Evolutionary conservation across 352 stramenopile genomes (phyloP).

Genomic region (Phytophthora foliorum): DNA sequence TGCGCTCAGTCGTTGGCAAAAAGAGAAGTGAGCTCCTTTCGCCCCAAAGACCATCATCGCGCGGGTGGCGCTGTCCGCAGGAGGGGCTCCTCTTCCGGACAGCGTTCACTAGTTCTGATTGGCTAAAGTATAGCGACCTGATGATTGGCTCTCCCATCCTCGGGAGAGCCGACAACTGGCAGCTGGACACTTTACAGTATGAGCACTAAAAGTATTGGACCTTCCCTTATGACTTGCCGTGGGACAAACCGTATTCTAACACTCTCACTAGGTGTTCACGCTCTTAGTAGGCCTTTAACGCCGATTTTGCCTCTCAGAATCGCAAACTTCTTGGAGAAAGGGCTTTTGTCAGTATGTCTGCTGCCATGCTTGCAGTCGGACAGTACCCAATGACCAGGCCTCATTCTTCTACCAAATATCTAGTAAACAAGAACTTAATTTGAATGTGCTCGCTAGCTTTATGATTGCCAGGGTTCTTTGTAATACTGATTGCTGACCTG

Average conservation of each 20-base stretch:
- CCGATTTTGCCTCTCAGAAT: background rate
- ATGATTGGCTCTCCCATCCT: constrained; percentile 3
- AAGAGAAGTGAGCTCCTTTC: constrained; percentile 2
- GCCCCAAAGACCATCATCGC: constrained; percentile 3
- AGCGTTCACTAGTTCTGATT: constrained; percentile 7
- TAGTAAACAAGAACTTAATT: background rate
- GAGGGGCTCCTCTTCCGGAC: constrained; percentile 1
- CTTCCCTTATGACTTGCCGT: background rate
- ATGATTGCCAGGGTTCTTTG: background rate
- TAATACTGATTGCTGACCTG: background rate
- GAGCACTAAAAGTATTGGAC: background rate
- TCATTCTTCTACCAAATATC: background rate
- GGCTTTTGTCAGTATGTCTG: background rate
- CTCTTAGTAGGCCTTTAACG: background rate
- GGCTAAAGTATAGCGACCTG: background rate
- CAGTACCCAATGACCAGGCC: background rate
- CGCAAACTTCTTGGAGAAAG: background rate
- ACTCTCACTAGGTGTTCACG: constrained; percentile 6
- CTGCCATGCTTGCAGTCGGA: background rate
- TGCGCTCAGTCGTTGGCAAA: constrained; percentile 18
- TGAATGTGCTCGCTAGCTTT: background rate
- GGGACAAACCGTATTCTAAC: background rate
- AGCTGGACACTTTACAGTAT: constrained; percentile 1
- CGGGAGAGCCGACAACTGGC: background rate
- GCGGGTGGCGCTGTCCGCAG: background rate